A percentile compares a stretch with the other conserved stretches of the same genome.
phyloP scores from a whole-genome alignment of 371 early-diverging fungal genomes.

The Circinella umbellata region DNA sequence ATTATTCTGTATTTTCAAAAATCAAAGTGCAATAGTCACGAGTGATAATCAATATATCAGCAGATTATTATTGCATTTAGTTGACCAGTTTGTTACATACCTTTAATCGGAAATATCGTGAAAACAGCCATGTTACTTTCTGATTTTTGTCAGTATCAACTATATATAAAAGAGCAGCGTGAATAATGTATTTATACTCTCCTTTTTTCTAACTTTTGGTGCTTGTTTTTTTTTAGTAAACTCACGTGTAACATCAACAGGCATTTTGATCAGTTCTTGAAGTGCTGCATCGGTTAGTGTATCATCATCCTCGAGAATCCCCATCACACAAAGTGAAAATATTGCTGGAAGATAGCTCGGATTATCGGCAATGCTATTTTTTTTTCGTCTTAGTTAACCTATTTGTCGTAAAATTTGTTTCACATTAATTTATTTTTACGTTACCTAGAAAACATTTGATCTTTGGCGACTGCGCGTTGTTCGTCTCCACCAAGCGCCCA shows the following conservation, averaged over 20 bases:
- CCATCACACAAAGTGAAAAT: conserved; percentile 79
- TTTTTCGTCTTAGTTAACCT: not conserved
- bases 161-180: conserved; percentile 12
- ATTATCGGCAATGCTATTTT: conserved; percentile 55
- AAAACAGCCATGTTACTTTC: conserved; percentile 39
- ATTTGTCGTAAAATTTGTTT: conserved; percentile 45
- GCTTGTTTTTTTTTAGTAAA: not conserved
- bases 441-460: conserved; percentile 74
- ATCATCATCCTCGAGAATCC: conserved; percentile 74
- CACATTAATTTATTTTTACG: conserved; percentile 21
- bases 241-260: conserved; percentile 53
- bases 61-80: not conserved
- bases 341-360: conserved; percentile 71
- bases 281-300: conserved; percentile 77
- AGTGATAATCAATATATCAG: not conserved
- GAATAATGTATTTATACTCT: not conserved
- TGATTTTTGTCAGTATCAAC: conserved; percentile 45
- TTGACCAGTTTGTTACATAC: conserved; percentile 16
- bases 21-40: not conserved
- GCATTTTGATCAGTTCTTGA: conserved; percentile 72
- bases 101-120: conserved; percentile 40
- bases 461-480: conserved; percentile 78
- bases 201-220: not conserved
- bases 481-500: conserved; percentile 86
- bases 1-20: conserved; percentile 26